Base-by-base conservation (phyloP, 306 rosid genomes). In the Vigna nakashimae region DNA sequence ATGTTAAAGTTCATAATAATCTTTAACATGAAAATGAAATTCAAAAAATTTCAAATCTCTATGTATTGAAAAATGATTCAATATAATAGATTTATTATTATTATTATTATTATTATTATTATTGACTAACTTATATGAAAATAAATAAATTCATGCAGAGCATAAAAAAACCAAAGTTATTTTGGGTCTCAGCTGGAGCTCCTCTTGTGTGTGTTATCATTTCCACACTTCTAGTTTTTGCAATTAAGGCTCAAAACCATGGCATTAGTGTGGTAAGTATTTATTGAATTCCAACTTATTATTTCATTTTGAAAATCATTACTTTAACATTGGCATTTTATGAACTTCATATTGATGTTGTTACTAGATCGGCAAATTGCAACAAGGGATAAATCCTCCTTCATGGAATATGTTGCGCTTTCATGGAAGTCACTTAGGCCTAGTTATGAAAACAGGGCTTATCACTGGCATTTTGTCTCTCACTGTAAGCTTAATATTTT, bases 101-200 rank as follows among this genome's bases (percentile, higher is more conserved):
- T 20, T 20, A 20, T 20, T 20, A 20, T 20, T 20, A 20, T 20
- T 20, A 0, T 20, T 20, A 34, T 34, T 34, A 34, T 34, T 34
- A 34, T 34, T 36, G 42, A 69, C 51, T 71, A 77, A 76, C 65
- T 74, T 11, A 32, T 5, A 32, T 50, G 11, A 0, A 72, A 80
- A 75, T 79, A 34, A 26, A 70, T 80, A 55, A 20, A 20, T 20
- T 20, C 38, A 12, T 69, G 82, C 85, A 95, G 99, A 86, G 98
- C 75, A 62, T 86, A 38, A 91, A 72, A 71, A 95, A 70, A 71
- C 97, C 99, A 71, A 95, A 81, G 77, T 71, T 95, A 63, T 95
- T 95, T 70, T 95, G 99, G 99, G 87, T 95, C 28, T 91, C 98
- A 70, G 99, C 99, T 26, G 99, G 98, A 67, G 96, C 99, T 24